Evolutionary conservation across 2,329 filamentous ascomycete genomes (phyloP).

Genomic region (Teratosphaeria nubilosa): DNA sequence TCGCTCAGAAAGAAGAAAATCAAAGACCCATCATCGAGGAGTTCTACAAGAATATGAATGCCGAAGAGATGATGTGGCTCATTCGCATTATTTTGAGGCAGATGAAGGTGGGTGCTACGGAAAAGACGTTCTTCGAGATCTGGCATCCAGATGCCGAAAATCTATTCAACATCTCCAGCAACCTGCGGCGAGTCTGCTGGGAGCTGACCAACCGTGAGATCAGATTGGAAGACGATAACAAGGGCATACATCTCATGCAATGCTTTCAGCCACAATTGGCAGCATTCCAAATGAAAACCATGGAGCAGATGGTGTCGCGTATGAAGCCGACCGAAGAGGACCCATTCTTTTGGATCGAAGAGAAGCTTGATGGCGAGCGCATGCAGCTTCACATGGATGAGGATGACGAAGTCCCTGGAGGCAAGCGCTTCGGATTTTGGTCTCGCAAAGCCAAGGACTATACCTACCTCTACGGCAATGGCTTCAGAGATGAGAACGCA

Average conservation of each 20-base stretch:
- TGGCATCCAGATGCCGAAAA: constrained; percentile 46
- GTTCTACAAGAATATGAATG: constrained; percentile 86
- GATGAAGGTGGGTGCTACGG: constrained; percentile 67
- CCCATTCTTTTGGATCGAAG: constrained; percentile 86
- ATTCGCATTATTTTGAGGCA: constrained; percentile 84
- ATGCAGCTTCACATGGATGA: constrained; percentile 92
- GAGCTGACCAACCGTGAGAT: constrained; percentile 67
- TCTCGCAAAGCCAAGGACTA: constrained; percentile 95
- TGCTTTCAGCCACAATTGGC: constrained; percentile 95
- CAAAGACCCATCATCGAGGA: constrained; percentile 70
- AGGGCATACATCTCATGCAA: constrained; percentile 73
- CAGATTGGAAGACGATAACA: constrained; percentile 64
- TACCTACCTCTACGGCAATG: constrained; percentile 79
- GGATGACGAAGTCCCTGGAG: constrained; percentile 57
- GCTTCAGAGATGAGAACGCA: constrained; percentile 62
- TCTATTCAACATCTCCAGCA: constrained; percentile 80
- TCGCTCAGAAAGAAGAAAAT: constrained; percentile 67
- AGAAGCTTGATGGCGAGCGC: constrained; percentile 91
- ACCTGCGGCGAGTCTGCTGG: constrained; percentile 85
- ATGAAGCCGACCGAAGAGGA: constrained; percentile 60
- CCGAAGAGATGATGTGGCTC: constrained; percentile 87
- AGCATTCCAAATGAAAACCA: constrained; percentile 75
- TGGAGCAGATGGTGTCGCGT: constrained; percentile 66
- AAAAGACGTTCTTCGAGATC: constrained; percentile 72
- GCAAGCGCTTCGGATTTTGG: constrained; percentile 75